phyloP scores from a whole-genome alignment of 1,139 yeast species.

The Casaregolazyma suthepensis region DNA sequence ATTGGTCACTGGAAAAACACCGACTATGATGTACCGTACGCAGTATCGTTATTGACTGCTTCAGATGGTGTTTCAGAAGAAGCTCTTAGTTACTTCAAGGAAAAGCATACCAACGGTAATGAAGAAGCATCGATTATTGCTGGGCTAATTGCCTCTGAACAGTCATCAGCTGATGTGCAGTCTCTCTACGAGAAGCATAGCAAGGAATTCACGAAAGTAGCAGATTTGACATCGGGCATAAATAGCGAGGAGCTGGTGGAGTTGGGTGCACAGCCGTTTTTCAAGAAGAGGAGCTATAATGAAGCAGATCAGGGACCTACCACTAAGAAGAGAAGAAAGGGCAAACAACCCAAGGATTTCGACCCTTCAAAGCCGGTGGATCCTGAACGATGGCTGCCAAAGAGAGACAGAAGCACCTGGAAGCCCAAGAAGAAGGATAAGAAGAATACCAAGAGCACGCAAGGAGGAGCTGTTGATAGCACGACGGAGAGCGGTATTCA shows the following conservation, averaged over 20 bases:
- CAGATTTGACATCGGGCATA: constrained; percentile 18
- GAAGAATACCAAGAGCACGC: constrained; percentile 44
- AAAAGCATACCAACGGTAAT: not conserved
- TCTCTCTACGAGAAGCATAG: constrained; percentile 9
- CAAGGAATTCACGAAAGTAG: not conserved
- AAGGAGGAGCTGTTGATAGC: constrained; percentile 65
- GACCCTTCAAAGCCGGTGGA: constrained; percentile 42
- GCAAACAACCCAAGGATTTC: constrained; percentile 37
- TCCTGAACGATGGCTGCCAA: constrained; percentile 85
- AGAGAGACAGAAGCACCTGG: constrained; percentile 77
- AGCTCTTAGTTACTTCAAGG: constrained; percentile 12
- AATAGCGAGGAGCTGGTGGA: constrained; percentile 38
- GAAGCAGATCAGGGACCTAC: constrained; percentile 13
- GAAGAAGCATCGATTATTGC: not conserved
- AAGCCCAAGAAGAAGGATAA: constrained; percentile 55
- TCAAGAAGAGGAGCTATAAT: constrained; percentile 19
- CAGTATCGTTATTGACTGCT: constrained; percentile 16
- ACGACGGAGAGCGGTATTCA: constrained; percentile 40
- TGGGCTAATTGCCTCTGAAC: constrained; percentile 2
- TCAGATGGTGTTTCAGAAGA: constrained; percentile 10
- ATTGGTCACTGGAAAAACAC: constrained; percentile 17
- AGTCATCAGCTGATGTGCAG: not conserved
- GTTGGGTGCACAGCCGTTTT: constrained; percentile 37
- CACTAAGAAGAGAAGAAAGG: constrained; percentile 29
- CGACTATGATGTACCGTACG: constrained; percentile 27